Evolutionary conservation across 345 rosid genomes (phyloP).

Genomic region (Corchorus capsularis): DNA sequence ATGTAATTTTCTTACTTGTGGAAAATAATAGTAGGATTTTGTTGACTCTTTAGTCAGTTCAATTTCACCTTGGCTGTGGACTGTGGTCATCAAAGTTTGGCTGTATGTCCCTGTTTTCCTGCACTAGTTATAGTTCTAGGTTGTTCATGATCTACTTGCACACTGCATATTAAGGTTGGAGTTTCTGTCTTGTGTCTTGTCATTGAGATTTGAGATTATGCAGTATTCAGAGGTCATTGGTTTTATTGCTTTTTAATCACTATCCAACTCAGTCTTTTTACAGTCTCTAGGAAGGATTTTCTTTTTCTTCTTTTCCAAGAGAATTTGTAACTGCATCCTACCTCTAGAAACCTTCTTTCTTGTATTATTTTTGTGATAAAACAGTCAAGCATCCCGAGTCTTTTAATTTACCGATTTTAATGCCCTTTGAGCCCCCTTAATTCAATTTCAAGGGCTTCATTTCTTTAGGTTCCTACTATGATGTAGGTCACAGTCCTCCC

Average conservation of each 20-base stretch:
- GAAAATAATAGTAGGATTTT: not conserved
- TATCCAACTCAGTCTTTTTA: not conserved
- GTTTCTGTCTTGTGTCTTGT: not conserved
- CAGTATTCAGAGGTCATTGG: not conserved
- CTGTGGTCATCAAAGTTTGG: not conserved
- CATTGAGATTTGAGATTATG: not conserved
- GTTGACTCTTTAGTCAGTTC: not conserved
- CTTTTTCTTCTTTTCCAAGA: not conserved
- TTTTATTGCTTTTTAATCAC: not conserved
- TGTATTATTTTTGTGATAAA: not conserved
- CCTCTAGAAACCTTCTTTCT: not conserved
- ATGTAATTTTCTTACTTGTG: slow-evolving; percentile 15
- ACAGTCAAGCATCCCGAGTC: not conserved
- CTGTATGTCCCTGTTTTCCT: not conserved
- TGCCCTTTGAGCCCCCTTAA: not conserved
- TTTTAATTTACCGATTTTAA: not conserved
- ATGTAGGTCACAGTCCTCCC: not conserved
- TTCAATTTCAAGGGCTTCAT: not conserved
- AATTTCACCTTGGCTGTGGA: not conserved
- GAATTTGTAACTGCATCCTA: not conserved
- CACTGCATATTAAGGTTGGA: not conserved
- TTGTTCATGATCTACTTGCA: not conserved
- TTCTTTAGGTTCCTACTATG: not conserved
- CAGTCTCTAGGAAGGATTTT: not conserved
- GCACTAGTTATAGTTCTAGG: not conserved